These are phyloP conservation scores for Suillus brevipes DNA, from an alignment of 768 basidiomycete genomes.

Conservation along the genomic window DNA sequence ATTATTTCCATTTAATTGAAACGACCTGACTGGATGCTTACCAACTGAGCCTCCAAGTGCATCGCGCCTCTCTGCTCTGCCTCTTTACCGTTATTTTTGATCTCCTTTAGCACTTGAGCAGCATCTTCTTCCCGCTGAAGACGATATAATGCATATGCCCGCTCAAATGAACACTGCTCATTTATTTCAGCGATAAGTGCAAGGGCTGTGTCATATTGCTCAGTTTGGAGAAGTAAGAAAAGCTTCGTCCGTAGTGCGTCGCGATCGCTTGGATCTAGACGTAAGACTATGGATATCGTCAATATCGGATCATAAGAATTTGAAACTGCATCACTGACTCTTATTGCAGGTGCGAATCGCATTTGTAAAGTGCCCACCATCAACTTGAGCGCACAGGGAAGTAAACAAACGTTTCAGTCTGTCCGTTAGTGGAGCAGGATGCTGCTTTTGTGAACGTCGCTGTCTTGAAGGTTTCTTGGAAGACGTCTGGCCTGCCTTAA, in stretches of 20 bases:
- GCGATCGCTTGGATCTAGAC: constrained; percentile 61
- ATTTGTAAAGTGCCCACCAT: constrained; percentile 83
- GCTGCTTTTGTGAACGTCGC: constrained; percentile 13
- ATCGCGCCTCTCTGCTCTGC: constrained; percentile 58
- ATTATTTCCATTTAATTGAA: constrained; percentile 20
- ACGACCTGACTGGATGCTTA: constrained; percentile 39
- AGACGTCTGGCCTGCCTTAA: not conserved
- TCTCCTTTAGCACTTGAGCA: constrained; percentile 44
- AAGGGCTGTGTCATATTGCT: constrained; percentile 74
- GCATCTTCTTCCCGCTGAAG: constrained; percentile 78
- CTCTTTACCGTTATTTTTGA: constrained; percentile 43
- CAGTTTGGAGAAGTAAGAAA: constrained; percentile 86
- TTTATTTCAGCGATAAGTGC: constrained; percentile 44
- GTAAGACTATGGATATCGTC: constrained; percentile 55
- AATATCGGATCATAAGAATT: constrained; percentile 19
- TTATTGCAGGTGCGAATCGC: constrained; percentile 92
- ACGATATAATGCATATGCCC: constrained; percentile 83
- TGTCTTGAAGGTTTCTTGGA: constrained; percentile 10
- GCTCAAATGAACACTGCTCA: constrained; percentile 53
- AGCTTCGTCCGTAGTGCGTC: constrained; percentile 82
- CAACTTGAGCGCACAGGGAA: constrained; percentile 83
- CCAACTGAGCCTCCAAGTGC: constrained; percentile 88
- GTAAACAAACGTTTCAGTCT: constrained; percentile 63
- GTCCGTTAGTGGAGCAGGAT: constrained; percentile 23
- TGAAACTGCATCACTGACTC: constrained; percentile 50